These are phyloP conservation scores for Metschnikowia matae DNA, from an alignment of 805 yeast species.

Conservation along the genomic window DNA sequence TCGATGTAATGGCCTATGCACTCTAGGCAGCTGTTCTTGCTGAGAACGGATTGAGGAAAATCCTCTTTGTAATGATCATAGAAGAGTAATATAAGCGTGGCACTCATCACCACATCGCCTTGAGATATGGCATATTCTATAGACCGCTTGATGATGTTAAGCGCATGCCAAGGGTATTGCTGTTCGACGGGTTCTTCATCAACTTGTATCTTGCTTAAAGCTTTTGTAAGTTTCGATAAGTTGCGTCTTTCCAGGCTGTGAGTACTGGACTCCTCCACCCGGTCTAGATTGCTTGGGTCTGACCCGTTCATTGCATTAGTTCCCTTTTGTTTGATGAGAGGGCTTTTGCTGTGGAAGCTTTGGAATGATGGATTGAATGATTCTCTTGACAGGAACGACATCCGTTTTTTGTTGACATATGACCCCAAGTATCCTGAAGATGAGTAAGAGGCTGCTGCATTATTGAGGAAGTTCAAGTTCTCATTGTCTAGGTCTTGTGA, in stretches of 20 bases:
- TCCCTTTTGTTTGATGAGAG: constrained; percentile 1
- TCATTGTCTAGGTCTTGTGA: constrained; percentile 34
- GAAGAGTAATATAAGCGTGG: constrained; percentile 55
- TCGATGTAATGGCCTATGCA: constrained; percentile 56
- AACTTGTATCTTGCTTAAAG: constrained; percentile 14
- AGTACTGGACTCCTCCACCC: constrained; percentile 17
- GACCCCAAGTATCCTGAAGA: constrained; percentile 9
- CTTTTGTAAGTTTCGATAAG: constrained; percentile 26
- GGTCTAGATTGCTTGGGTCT: constrained; percentile 8
- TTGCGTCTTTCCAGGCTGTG: constrained; percentile 11
- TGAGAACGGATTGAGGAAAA: constrained; percentile 12
- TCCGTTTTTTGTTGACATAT: not conserved
- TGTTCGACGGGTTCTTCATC: constrained; percentile 1
- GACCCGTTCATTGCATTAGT: not conserved
- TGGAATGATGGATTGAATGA: constrained; percentile 7
- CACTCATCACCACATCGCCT: constrained; percentile 62
- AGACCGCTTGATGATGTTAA: constrained; percentile 46
- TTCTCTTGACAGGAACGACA: constrained; percentile 10
- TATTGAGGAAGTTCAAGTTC: constrained; percentile 23
- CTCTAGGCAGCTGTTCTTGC: constrained; percentile 42
- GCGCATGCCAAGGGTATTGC: constrained; percentile 54
- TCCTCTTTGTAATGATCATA: constrained; percentile 23
- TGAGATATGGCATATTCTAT: constrained; percentile 52
- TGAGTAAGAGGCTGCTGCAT: constrained; percentile 15
- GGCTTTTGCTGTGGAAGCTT: constrained; percentile 5